These are phyloP conservation scores for Onygena corvina DNA, from an alignment of 2,329 filamentous ascomycete species.

Conservation along the genomic window DNA sequence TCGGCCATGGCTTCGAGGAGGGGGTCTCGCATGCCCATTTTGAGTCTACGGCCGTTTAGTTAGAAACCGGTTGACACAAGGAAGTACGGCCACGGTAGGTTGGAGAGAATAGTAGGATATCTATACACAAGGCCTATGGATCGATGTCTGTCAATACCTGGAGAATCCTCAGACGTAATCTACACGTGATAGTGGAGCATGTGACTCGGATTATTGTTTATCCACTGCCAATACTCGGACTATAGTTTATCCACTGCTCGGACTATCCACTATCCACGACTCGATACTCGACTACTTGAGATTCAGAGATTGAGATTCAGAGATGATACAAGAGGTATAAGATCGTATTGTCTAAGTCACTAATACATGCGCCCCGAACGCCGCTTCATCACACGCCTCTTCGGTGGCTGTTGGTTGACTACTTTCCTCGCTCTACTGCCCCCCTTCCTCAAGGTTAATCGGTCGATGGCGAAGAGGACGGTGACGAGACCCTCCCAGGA, in stretches of 20 bases:
- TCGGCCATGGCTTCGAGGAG: constrained; percentile 16
- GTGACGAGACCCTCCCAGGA: constrained; percentile 38
- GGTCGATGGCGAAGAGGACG: constrained; percentile 36
- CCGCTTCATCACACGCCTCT: not conserved
- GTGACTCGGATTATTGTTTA: not conserved
- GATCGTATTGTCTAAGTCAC: not conserved
- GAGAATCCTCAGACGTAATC: not conserved
- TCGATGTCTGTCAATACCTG: too few relatives aligned
- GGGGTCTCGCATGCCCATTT: constrained; percentile 15
- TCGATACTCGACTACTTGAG: too few relatives aligned
- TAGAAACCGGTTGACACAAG: not conserved
- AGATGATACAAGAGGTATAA: not conserved
- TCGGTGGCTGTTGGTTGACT: not conserved
- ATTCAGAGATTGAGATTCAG: too few relatives aligned
- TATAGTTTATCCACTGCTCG: too few relatives aligned
- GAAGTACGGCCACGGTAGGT: not conserved
- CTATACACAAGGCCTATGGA: too few relatives aligned
- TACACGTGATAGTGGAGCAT: not conserved
- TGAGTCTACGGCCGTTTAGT: not conserved
- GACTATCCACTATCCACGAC: not conserved
- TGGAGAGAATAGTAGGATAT: too few relatives aligned
- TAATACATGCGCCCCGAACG: constrained; percentile 3
- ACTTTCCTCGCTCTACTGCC: not conserved
- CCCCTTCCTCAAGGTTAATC: constrained; percentile 9
- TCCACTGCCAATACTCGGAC: not conserved